Evolutionary conservation across 768 basidiomycete species (phyloP).

Genomic region (Xerocomus potaroensis): DNA sequence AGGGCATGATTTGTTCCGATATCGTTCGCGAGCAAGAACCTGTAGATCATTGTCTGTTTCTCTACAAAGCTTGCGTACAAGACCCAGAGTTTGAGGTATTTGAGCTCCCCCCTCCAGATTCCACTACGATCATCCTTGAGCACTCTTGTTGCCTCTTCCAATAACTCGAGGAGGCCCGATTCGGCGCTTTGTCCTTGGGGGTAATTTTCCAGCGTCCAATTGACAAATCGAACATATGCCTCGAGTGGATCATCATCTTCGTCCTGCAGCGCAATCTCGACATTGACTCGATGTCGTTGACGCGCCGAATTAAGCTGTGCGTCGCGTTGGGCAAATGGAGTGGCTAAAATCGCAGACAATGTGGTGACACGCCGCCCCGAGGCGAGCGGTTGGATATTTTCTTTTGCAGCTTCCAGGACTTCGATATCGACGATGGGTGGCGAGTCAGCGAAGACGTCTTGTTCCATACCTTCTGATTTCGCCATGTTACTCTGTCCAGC

Average conservation of each 20-base stretch:
- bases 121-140: slow-evolving; percentile 74
- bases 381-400: slow-evolving; percentile 82
- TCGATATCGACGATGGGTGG: slow-evolving; percentile 71
- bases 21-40: slow-evolving; percentile 86
- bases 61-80: slow-evolving; percentile 93
- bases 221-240: slow-evolving; percentile 79
- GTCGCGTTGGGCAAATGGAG: slow-evolving; percentile 75
- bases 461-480: slow-evolving; percentile 26
- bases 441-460: slow-evolving; percentile 40
- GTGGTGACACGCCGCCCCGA: slow-evolving; percentile 77
- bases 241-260: slow-evolving; percentile 85
- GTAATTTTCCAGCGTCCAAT: slow-evolving; percentile 93
- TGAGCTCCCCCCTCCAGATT: slow-evolving; percentile 71
- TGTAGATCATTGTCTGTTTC: slow-evolving; percentile 81
- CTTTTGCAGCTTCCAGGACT: slow-evolving; percentile 77
- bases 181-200: slow-evolving; percentile 88
- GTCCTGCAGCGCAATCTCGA: slow-evolving; percentile 61
- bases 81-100: slow-evolving; percentile 92
- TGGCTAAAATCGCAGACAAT: slow-evolving; percentile 66
- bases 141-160: slow-evolving; percentile 88
- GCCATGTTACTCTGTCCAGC: slow-evolving; percentile 13
- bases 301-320: slow-evolving; percentile 62
- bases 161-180: slow-evolving; percentile 84
- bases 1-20: slow-evolving; percentile 78
- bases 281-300: slow-evolving; percentile 64